Evolutionary conservation across 164 flowering plant genomes (phyloP), one percentile per base, ranked within the genome.

Genomic region (Aristolochia fimbriata): DNA sequence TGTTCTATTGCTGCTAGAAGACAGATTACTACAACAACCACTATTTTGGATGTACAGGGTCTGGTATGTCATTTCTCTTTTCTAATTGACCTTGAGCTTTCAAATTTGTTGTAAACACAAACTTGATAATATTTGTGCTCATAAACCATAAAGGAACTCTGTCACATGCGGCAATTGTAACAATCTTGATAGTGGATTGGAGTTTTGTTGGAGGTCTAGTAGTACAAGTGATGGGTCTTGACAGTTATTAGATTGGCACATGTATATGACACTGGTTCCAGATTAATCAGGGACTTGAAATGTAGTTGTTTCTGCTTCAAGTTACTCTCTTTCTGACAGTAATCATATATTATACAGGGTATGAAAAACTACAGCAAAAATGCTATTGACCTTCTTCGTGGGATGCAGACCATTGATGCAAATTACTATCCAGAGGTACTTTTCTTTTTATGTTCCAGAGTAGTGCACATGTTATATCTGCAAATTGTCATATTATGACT

Each of bases 21-120:
- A 58, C 82, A 70, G 51, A 90, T 93, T 55, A 79, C 77, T 70
- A 70, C 91, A 55, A 86, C 90, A 30, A 90, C 98, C 55, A 87
- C 98, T 22, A 84, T 93, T 41, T 64, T 93, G 69, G 98, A 93
- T 81, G 98, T 90, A 64, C 86, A 90, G n/a, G 98, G 98, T 53
- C 70, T 93, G 96, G 98, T 93, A 79, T 50, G 88, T 60, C 24
- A 11, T 8, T 15, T 21, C 19, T 16, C 30, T 59, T 15, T 54
- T 27, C 19, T 49, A 20, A 49, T 2, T 17, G 5, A 49, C 8
- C 19, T 15, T 8, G 52, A 49, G 52, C 43, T 37, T 37, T 37
- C 10, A 6, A 10, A 10, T 37, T 37, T 37, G 7, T 31, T 31
- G 43, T 37, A 37, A 37, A 37, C 43, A 37, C 8, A 37, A 37